Evolutionary conservation across 1,139 yeast species (phyloP).

Genomic region (Hanseniaspora sp.): DNA sequence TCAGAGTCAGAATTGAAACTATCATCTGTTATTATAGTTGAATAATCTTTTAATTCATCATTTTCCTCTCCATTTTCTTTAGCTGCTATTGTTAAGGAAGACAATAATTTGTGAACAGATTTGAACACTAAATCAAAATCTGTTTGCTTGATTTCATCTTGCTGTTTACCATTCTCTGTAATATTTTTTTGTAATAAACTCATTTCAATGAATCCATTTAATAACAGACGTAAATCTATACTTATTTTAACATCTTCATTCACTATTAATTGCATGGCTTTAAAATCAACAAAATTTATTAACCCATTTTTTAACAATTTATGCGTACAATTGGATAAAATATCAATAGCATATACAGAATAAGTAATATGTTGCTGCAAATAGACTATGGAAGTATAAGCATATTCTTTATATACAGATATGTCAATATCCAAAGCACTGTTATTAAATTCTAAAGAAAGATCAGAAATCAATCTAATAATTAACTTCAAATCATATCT

Average conservation of each 20-base stretch:
- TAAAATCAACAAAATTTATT: constrained; percentile 4
- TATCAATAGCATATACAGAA: constrained; percentile 15
- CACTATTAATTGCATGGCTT: not conserved
- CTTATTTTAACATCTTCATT: not conserved
- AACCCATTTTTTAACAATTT: constrained; percentile 1
- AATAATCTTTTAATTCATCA: not conserved
- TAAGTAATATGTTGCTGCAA: constrained; percentile 14
- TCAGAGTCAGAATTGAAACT: not conserved
- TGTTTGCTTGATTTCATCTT: constrained; percentile 1
- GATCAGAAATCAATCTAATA: constrained; percentile 7
- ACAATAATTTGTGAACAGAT: constrained; percentile 9
- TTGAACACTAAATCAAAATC: constrained; percentile 11
- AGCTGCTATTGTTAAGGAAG: constrained; percentile 3
- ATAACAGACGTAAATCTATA: constrained; percentile 2
- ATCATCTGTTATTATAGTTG: not conserved
- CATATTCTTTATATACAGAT: constrained; percentile 3
- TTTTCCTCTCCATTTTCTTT: not conserved
- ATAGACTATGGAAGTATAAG: constrained; percentile 2
- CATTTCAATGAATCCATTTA: constrained; percentile 13
- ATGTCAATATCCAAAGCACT: not conserved
- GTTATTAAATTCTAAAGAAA: constrained; percentile 14
- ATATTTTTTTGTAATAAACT: not conserved
- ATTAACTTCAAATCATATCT: constrained; percentile 14
- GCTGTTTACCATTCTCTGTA: not conserved
- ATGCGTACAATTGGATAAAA: constrained; percentile 12